These are phyloP conservation scores for Lactifluus rugatus DNA, from an alignment of 768 basidiomycete genomes.

Conservation along the genomic window DNA sequence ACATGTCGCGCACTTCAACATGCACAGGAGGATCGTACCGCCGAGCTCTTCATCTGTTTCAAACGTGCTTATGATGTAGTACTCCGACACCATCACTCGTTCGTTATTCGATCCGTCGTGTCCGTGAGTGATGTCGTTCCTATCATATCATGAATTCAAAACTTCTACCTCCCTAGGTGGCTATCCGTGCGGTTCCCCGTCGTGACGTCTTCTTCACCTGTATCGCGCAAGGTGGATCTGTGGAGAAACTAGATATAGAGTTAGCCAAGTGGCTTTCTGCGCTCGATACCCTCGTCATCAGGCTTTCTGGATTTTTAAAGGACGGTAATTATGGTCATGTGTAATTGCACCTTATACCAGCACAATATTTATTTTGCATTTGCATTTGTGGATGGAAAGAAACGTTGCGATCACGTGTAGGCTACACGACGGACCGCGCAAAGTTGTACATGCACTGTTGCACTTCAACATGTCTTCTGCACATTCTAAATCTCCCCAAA, in stretches of 20 bases:
- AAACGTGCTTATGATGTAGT: conserved; percentile 60
- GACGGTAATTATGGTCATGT: conserved; percentile 50
- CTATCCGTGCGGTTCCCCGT: conserved; percentile 45
- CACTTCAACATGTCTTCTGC: conserved; percentile 4
- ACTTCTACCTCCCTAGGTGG: conserved; percentile 23
- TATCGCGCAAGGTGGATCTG: conserved; percentile 49
- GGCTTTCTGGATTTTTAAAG: conserved; percentile 44
- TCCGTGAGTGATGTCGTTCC: conserved; percentile 38
- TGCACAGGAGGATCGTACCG: conserved; percentile 43
- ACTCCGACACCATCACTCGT: conserved; percentile 55
- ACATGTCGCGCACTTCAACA: conserved; percentile 58
- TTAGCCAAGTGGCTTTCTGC: conserved; percentile 52
- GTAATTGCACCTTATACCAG: conserved; percentile 18
- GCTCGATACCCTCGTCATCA: conserved; percentile 42
- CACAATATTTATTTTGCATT: no score
- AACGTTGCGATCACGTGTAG: conserved; percentile 14
- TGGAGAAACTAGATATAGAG: conserved; percentile 44
- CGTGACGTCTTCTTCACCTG: conserved; percentile 53
- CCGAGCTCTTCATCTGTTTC: conserved; percentile 60
- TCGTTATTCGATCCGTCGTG: conserved; percentile 56
- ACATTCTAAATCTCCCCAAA: neutral
- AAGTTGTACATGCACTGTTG: no score
- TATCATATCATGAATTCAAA: neutral
- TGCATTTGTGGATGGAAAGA: neutral
- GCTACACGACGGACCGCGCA: neutral